Base-by-base conservation (phyloP, 164 flowering plant genomes). In the Stephania yunnanensis region DNA sequence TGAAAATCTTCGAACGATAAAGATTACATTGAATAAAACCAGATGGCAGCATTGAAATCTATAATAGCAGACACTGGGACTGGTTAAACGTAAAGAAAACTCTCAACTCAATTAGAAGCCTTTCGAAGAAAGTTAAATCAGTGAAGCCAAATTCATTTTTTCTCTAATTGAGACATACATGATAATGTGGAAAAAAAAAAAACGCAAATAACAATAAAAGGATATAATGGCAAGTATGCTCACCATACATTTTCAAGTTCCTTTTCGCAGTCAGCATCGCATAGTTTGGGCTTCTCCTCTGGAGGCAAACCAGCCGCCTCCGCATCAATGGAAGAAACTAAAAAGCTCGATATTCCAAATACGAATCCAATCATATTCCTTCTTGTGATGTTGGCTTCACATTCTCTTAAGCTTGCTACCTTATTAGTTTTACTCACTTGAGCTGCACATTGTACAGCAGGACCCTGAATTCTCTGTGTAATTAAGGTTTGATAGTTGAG, bases 231-330 rank as follows among this genome's bases (percentile, higher is more conserved):
- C 8, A 78, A 70, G 86, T 69, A 84, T 84, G 87, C 99, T 95
- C 97, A 92, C 96, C 96, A 89, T 95, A 95, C 98, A 95, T 95
- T 95, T 95, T 95, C 98, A 89, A 95, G 95, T 87, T 90, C 91
- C 80, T 90, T 90, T 83, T 87, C 92, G 76, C 99, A 95, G 9
- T 79, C 73, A 42, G 83, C 87, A 75, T 95, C 98, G 80, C 99
- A 95, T 45, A 92, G 80, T 73, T 61, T 87, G 61, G 97, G 93
- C 80, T 90, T 92, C 44, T 95, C 85, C 76, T 93, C 98, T 30
- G 92, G 92, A 6, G 98, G 98, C 86, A 95, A 84, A 17, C 97
- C 98, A 72, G 96, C 99, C 77, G 85, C 92, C 6, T 72, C 73
- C 65, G 90, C 89, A 73, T 79, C 73, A 70, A 69, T 48, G 5